These are phyloP conservation scores for Annulohypoxylon moriforme DNA, from an alignment of 495 filamentous ascomycete species.

Conservation along the genomic window DNA sequence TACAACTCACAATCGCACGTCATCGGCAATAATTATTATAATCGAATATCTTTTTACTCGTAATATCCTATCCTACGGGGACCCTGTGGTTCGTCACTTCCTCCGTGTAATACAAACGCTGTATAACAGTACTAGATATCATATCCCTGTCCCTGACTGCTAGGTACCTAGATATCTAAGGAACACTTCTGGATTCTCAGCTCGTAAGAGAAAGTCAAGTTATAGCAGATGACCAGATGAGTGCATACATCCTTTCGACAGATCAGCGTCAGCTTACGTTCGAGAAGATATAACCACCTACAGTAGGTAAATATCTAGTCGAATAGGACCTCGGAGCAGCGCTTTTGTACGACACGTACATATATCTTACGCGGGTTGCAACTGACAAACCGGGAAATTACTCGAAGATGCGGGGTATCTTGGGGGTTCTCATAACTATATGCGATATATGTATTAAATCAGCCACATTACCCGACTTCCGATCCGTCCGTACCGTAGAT, in stretches of 20 bases:
- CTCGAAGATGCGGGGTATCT: constrained; percentile 15
- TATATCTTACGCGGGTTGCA: constrained; percentile 13
- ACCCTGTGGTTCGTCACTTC: neutral
- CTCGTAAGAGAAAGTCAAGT: constrained; percentile 16
- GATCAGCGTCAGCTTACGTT: constrained; percentile 34
- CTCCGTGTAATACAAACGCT: no score
- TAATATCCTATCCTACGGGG: no score
- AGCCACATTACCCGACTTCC: constrained; percentile 1
- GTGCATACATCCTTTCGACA: constrained; percentile 13
- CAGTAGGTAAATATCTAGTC: neutral
- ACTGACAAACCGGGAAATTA: constrained; percentile 36
- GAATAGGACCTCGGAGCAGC: no score
- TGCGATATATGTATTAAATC: constrained; percentile 9
- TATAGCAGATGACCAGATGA: constrained; percentile 28
- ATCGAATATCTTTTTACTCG: constrained; percentile 4
- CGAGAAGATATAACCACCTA: constrained; percentile 4
- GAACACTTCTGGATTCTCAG: constrained; percentile 3
- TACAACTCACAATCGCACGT: neutral
- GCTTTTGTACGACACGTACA: neutral
- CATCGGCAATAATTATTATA: neutral
- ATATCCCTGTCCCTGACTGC: neutral
- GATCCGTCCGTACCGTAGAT: constrained; percentile 20
- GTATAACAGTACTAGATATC: neutral
- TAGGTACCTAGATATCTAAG: neutral
- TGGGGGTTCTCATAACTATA: constrained; percentile 1